A percentile compares a stretch with the other conserved stretches of the same genome.
These are phyloP conservation scores for Sclerotinia sclerotiorum DNA, from an alignment of 2,329 filamentous ascomycete genomes.

Conservation along the genomic window DNA sequence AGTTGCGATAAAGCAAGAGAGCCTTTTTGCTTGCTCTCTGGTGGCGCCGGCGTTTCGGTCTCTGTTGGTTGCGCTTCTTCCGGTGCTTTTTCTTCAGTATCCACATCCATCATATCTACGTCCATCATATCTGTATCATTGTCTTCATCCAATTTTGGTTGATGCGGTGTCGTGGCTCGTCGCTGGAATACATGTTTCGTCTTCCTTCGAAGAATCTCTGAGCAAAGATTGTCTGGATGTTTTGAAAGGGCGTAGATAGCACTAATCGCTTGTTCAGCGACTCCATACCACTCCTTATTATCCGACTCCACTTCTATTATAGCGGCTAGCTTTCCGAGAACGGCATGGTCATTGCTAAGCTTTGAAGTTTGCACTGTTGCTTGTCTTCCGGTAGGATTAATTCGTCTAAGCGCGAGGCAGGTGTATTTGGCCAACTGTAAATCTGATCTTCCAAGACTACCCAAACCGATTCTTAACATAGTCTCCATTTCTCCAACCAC, in stretches of 20 bases:
- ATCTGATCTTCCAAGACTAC: slow-evolving; percentile 75
- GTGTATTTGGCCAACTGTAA: slow-evolving; percentile 91
- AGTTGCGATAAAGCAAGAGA: slow-evolving; percentile 83
- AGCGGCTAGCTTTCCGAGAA: slow-evolving; percentile 75
- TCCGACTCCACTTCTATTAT: slow-evolving; percentile 84
- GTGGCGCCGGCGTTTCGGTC: slow-evolving; percentile 20
- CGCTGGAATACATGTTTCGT: slow-evolving; percentile 73
- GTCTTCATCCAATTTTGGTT: neutral
- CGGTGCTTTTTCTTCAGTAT: slow-evolving; percentile 32
- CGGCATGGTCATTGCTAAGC: slow-evolving; percentile 87
- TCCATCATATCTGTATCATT: slow-evolving; percentile 39
- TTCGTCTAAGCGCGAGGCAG: slow-evolving; percentile 86
- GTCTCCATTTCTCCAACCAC: slow-evolving; percentile 93
- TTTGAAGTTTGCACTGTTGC: slow-evolving; percentile 68
- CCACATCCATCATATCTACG: slow-evolving; percentile 25
- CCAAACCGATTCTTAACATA: slow-evolving; percentile 87
- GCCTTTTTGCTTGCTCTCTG: slow-evolving; percentile 58
- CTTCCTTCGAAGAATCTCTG: slow-evolving; percentile 84
- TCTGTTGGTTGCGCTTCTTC: slow-evolving; percentile 30
- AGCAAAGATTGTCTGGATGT: slow-evolving; percentile 90
- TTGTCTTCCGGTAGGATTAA: slow-evolving; percentile 81
- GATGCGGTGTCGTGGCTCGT: slow-evolving; percentile 29
- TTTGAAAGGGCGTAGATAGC: slow-evolving; percentile 94
- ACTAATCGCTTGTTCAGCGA: slow-evolving; percentile 93
- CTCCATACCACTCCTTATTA: slow-evolving; percentile 93